phyloP scores from a whole-genome alignment of 192 early-diverging fungal genomes.

The Rhizoclosmatium globosum region DNA sequence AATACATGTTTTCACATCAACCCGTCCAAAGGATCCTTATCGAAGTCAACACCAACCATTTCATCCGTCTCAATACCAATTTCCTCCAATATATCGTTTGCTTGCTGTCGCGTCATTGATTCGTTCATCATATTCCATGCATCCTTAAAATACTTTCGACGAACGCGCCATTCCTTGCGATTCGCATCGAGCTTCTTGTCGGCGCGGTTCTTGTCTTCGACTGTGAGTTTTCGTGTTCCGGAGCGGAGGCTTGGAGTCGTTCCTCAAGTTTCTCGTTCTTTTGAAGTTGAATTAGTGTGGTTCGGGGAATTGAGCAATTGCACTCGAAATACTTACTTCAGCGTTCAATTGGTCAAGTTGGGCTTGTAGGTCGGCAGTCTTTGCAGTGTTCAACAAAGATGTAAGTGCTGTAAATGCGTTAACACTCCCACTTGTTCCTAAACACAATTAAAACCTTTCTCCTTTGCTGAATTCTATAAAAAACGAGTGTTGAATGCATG shows the following conservation, averaged over 20 bases:
- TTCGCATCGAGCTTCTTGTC: constrained; percentile 46
- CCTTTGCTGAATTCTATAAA: constrained; percentile 26
- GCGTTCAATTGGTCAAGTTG: constrained; percentile 15
- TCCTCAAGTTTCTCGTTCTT: constrained; percentile 39
- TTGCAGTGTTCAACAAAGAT: constrained; percentile 32
- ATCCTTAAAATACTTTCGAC: constrained; percentile 67
- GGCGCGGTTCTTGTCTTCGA: constrained; percentile 40
- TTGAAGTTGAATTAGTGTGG: background rate
- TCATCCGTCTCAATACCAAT: constrained; percentile 71
- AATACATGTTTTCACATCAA: background rate
- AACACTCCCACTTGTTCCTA: background rate
- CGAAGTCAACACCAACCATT: constrained; percentile 48
- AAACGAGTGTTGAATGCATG: constrained; percentile 10
- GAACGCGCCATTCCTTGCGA: constrained; percentile 61
- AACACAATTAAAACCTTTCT: constrained; percentile 18
- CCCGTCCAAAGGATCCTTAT: constrained; percentile 43
- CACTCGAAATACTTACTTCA: constrained; percentile 19
- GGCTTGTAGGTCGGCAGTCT: constrained; percentile 23
- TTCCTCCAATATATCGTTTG: constrained; percentile 58
- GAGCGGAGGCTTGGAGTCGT: constrained; percentile 41
- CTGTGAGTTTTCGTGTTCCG: constrained; percentile 37
- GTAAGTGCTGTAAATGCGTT: constrained; percentile 24
- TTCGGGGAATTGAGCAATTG: background rate
- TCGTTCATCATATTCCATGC: constrained; percentile 60
- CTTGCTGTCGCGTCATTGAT: constrained; percentile 57